Percentiles rank a stretch among this genome's conserved stretches.
Conservation (phyloP, 192 early-diverging fungal species). For the Entomortierella chlamydospora region DNA sequence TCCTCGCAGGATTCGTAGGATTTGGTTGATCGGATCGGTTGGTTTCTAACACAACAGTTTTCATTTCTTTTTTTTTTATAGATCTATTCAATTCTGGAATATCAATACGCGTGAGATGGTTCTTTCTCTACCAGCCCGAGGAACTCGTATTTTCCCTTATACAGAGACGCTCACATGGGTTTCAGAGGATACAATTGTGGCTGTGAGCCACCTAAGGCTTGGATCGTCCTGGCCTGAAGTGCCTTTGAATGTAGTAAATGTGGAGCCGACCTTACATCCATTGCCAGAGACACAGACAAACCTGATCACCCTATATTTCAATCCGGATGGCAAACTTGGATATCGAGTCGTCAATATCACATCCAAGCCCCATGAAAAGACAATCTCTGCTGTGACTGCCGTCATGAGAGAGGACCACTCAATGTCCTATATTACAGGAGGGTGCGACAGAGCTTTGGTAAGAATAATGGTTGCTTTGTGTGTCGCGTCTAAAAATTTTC, state of each 20-base stretch:
- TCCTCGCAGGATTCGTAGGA: neutral
- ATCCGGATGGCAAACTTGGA: neutral
- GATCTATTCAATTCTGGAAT: constrained; percentile 36
- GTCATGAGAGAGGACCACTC: constrained; percentile 14
- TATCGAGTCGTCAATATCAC: constrained; percentile 9
- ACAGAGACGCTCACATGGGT: constrained; percentile 35
- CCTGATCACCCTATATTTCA: constrained; percentile 23
- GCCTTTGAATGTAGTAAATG: neutral
- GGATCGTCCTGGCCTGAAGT: neutral
- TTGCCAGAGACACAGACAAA: constrained; percentile 32
- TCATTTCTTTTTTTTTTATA: constrained; percentile 5
- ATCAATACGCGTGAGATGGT: constrained; percentile 15
- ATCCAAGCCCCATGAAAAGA: constrained; percentile 8
- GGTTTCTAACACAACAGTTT: neutral
- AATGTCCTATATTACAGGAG: constrained; percentile 35
- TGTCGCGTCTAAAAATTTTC: too few species aligned
- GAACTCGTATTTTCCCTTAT: constrained; percentile 30
- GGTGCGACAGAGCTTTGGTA: constrained; percentile 24
- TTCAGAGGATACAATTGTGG: constrained; percentile 30
- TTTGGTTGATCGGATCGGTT: neutral
- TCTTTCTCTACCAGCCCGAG: neutral
- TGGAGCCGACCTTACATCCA: neutral
- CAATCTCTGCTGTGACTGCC: constrained; percentile 15
- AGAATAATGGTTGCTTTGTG: neutral
- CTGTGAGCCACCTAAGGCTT: constrained; percentile 29